Evolutionary conservation across 2,329 filamentous ascomycete species (phyloP), one percentile per base, ranked within the genome.

Genomic region (Phialocephala subalpina): DNA sequence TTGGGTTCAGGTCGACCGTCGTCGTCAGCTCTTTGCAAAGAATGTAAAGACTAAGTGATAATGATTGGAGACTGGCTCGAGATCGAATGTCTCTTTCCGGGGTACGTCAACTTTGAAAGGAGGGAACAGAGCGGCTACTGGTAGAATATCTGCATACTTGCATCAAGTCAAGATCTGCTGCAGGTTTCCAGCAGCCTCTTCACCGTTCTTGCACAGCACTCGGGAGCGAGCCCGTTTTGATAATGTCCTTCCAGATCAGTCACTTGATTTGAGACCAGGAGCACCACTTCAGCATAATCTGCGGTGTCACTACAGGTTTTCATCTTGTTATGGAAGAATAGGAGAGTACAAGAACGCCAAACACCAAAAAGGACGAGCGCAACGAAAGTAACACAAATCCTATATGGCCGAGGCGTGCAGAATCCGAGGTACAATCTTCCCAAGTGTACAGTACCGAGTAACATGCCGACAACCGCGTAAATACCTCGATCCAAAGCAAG

Each of bases 341-440:
- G 49, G 8, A 53, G 27, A 33, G 49, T 9, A 18, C 25, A 53
- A 22, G 22, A 49, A 49, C n/a, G n/a, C 40, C 40, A 16, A 49
- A 14, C 14, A 33, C 16, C 27, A 22, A 22, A 53, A 33, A 53
- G 27, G 16, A 12, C 3, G 4, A 42, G 14, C 4, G 25, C 1
- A 18, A 53, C 22, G 16, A 53, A 53, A 9, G 49, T 2, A 53
- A 53, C 14, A 33, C 49, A 53, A 33, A 14, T 53, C 18, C 49
- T 25, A 33, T 12, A 53, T 53, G 49, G 49, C 49, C n/a, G 27
- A 53, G 18, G 27, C 49, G 14, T 53, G 49, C 49, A 53, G 14
- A 8, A 49, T 49, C 20, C 2, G 25, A 53, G 14, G 8, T 33
- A 33, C 18, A 53, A 29, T 14, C 20, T 49, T 29, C 14, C 27